Conservation (phyloP, 129 eudicot genomes). For the Flaveria robusta region DNA sequence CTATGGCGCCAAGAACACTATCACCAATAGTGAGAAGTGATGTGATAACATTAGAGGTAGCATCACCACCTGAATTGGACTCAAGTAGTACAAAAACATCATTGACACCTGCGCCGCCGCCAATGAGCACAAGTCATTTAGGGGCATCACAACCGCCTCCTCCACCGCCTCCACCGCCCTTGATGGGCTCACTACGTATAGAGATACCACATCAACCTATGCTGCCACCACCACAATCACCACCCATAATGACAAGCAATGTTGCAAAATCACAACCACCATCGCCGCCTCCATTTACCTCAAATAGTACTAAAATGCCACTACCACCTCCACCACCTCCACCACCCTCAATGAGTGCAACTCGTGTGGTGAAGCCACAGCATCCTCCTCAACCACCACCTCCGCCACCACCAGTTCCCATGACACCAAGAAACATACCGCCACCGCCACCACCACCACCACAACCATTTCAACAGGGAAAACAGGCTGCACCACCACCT, state of each 20-base stretch:
- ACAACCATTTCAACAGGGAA: constrained; percentile 29
- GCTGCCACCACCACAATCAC: constrained; percentile 38
- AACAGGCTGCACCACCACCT: constrained; percentile 64
- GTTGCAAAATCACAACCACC: constrained; percentile 26
- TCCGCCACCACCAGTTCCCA: constrained; percentile 42
- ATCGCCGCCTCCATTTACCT: constrained; percentile 53
- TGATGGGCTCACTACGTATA: background rate
- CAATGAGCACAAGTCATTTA: constrained; percentile 14
- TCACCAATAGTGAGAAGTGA: background rate
- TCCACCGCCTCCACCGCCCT: constrained; percentile 45
- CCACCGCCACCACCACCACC: constrained; percentile 39
- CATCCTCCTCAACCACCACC: background rate
- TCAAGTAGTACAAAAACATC: background rate
- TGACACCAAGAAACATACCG: constrained; percentile 26
- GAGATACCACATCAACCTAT: constrained; percentile 25
- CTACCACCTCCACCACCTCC: constrained; percentile 47
- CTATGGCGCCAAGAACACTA: constrained; percentile 30
- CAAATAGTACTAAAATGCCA: background rate
- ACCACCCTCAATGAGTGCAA: constrained; percentile 18
- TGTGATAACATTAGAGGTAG: constrained; percentile 21
- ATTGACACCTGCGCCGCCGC: background rate
- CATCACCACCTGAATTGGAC: constrained; percentile 18
- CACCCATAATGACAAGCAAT: constrained; percentile 2
- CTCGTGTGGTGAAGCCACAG: background rate
- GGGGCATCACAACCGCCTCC: constrained; percentile 38